These are phyloP conservation scores for Coemansia sp. DNA, from an alignment of 192 early-diverging fungal genomes.

Conservation along the genomic window DNA sequence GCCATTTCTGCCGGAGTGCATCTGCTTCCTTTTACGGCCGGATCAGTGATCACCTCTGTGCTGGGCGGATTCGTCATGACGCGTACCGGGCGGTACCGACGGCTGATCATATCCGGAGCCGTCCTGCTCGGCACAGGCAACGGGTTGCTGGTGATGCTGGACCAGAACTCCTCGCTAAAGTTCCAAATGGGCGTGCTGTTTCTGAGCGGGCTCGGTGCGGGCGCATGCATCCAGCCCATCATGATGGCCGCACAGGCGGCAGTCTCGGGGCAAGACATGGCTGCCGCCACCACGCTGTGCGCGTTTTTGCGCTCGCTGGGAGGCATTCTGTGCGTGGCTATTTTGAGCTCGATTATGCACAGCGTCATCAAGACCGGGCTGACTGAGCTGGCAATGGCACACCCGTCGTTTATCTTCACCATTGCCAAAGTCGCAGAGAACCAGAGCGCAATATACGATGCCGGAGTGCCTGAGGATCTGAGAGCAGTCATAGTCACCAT, in stretches of 20 bases:
- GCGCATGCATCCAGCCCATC: conserved; percentile 70
- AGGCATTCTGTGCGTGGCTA: conserved; percentile 44
- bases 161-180: conserved; percentile 49
- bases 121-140: conserved; percentile 61
- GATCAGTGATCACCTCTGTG: conserved; percentile 70
- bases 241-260: conserved; percentile 72
- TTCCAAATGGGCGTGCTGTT: conserved; percentile 63
- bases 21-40: conserved; percentile 69
- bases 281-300: conserved; percentile 67
- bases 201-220: conserved; percentile 72
- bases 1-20: conserved; percentile 75
- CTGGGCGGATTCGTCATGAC: conserved; percentile 60
- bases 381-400: conserved; percentile 39
- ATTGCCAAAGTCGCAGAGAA: conserved; percentile 52
- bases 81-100: conserved; percentile 58
- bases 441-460: conserved; percentile 46
- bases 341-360: conserved; percentile 49
- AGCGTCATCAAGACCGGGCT: conserved; percentile 34
- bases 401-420: conserved; percentile 33
- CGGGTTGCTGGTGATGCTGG: conserved; percentile 64
- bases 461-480: conserved; percentile 28
- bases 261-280: conserved; percentile 64
- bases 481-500: conserved; percentile 38
- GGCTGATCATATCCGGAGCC: conserved; percentile 63
- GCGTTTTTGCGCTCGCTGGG: conserved; percentile 58